phyloP scores from a whole-genome alignment of 305 asterid genomes.

The Fraxinus xanthoxyloides region DNA sequence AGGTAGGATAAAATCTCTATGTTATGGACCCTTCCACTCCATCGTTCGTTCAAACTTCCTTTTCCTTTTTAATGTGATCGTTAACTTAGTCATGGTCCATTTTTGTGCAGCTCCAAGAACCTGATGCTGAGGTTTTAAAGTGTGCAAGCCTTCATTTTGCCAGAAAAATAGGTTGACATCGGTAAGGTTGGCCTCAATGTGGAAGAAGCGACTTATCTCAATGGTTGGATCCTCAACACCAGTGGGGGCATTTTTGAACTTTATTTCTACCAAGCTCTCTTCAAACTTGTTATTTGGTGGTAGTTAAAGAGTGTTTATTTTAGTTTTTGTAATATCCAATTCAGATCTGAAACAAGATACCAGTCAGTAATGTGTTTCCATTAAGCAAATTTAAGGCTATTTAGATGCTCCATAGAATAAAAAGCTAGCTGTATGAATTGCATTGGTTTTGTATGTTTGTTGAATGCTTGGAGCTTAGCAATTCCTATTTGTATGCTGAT shows the following conservation, averaged over 20 bases:
- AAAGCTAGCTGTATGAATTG: neutral
- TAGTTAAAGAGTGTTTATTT: neutral
- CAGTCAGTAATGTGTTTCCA: neutral
- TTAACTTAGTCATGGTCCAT: neutral
- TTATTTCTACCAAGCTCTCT: neutral
- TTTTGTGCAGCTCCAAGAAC: conserved; percentile 75
- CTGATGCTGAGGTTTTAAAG: conserved; percentile 25
- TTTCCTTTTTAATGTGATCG: neutral
- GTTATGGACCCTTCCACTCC: neutral
- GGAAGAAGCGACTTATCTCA: neutral
- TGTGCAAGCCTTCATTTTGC: neutral
- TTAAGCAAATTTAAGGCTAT: neutral
- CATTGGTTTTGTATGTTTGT: neutral
- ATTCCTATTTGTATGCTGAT: neutral
- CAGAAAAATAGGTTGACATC: neutral
- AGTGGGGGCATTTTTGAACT: neutral
- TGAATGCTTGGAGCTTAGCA: neutral
- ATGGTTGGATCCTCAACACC: neutral
- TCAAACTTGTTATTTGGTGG: neutral
- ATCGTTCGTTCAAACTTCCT: neutral
- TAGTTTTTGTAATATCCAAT: neutral
- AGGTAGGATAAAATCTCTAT: conserved; percentile 44
- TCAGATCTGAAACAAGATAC: neutral
- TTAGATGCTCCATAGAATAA: neutral
- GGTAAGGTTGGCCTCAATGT: neutral